Evolutionary conservation across 1,284 basidiomycete genomes (phyloP), one percentile per base, ranked within the genome.

Genomic region (Fomitopsis schrenkii): DNA sequence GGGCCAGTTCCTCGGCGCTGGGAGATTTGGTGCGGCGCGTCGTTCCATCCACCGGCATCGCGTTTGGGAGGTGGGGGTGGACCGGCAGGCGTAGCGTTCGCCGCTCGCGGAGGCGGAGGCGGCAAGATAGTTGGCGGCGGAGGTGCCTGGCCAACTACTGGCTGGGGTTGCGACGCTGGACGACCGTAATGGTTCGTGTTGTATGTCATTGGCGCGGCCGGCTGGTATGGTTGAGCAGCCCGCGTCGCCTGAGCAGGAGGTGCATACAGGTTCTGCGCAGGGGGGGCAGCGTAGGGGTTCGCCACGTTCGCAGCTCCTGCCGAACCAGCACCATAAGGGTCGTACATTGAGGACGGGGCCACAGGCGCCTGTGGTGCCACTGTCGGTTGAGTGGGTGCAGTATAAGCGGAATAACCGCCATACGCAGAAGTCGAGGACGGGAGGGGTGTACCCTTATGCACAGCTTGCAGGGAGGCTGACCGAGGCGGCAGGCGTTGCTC

Each of bases 41-140:
- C 96, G 71, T 98, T 98, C 95, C 95, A 98, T 0, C 93, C 94
- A 10, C 87, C 84, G 48, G 88, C 87, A 63, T 91, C 90, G 40
- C 85, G 83, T 66, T 86, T 88, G 5, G 78, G 80, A 3, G 78
- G 76, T 50, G 74, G 74, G 54, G 80, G 67, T 62, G 65, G 63
- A 65, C 70, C 59, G 68, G 61, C 55, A 36, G 72, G 69, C 4
- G 67, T 68, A 1, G 66, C 59, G 26, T 66, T 68, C 22, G 60
- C 59, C 42, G 65, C 62, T 26, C 69, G 64, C 8, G 63, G 67
- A 12, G 66, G 64, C 3, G 67, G 71, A 2, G 68, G 70, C 6
- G 66, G 64, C 35, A 67, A 59, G 35, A 64, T 64, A 41, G 60
- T 63, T 40, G 68, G 64, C 40, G 69, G 70, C 9, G 65, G 66